Evolutionary conservation across 2,329 filamentous ascomycete genomes (phyloP).

Genomic region (Ceratocystis cacaofunesta): DNA sequence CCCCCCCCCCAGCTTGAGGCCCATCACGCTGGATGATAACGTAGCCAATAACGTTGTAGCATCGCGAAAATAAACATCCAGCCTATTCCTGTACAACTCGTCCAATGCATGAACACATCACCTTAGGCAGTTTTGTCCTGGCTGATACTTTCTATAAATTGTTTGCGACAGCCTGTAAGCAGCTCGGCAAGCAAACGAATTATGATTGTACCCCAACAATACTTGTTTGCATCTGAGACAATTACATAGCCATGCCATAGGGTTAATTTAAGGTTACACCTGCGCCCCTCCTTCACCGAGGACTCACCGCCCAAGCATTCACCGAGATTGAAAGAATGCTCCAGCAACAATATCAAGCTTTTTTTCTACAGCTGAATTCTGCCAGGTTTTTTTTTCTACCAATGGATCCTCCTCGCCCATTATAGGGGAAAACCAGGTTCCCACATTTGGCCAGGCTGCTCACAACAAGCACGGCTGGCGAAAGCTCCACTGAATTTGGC

Average conservation of each 20-base stretch:
- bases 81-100: background rate
- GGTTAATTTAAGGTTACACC: slow-evolving; percentile 1
- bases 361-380: slow-evolving; percentile 8
- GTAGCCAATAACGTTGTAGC: background rate
- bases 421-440: background rate
- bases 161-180: too few species aligned
- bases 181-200: too few species aligned
- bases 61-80: background rate
- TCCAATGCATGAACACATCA: background rate
- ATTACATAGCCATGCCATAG: background rate
- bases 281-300: slow-evolving; percentile 4
- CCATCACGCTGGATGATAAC: background rate
- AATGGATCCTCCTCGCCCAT: background rate
- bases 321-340: slow-evolving; percentile 12
- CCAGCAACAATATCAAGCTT: slow-evolving; percentile 8
- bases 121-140: background rate
- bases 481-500: slow-evolving; percentile 9
- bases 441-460: slow-evolving; percentile 5
- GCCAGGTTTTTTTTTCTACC: slow-evolving; percentile 12
- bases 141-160: background rate
- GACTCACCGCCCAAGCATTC: background rate
- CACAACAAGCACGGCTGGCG: background rate
- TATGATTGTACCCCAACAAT: too few species aligned
- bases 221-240: too few species aligned
- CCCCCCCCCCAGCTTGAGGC: background rate